phyloP scores from a whole-genome alignment of 345 rosid genomes.

The Melaleuca alternifolia region DNA sequence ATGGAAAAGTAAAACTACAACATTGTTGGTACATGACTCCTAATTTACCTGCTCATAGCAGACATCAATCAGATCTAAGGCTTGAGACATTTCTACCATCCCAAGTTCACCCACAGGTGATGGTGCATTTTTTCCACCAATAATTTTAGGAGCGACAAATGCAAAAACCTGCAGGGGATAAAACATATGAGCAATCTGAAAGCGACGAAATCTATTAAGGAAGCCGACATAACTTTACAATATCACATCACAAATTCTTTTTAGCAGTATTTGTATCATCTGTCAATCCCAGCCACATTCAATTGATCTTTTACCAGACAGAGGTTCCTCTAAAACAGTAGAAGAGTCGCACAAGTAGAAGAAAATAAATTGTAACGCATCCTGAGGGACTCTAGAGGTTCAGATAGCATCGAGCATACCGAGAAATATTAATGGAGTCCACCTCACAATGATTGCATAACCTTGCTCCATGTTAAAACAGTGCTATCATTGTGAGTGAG shows the following conservation, averaged over 20 bases:
- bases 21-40: background rate
- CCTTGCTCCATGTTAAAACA: background rate
- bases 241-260: background rate
- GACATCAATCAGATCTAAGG: conserved; percentile 70
- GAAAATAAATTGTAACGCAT: background rate
- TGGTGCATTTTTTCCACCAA: conserved; percentile 83
- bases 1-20: background rate
- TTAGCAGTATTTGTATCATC: background rate
- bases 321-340: background rate
- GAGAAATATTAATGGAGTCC: background rate
- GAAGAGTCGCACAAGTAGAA: background rate
- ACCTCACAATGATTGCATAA: background rate
- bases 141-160: conserved; percentile 90
- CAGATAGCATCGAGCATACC: background rate
- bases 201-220: background rate
- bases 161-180: conserved; percentile 57
- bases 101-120: conserved; percentile 98
- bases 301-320: background rate
- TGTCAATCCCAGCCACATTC: background rate
- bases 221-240: background rate
- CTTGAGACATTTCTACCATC: conserved; percentile 99
- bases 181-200: background rate
- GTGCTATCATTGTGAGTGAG: background rate
- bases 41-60: conserved; percentile 69
- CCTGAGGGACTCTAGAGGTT: background rate